A percentile compares a stretch with the other conserved stretches of the same genome.
Evolutionary conservation across 1,139 yeast genomes (phyloP).

Genomic region (Geotrichum aggregatum): DNA sequence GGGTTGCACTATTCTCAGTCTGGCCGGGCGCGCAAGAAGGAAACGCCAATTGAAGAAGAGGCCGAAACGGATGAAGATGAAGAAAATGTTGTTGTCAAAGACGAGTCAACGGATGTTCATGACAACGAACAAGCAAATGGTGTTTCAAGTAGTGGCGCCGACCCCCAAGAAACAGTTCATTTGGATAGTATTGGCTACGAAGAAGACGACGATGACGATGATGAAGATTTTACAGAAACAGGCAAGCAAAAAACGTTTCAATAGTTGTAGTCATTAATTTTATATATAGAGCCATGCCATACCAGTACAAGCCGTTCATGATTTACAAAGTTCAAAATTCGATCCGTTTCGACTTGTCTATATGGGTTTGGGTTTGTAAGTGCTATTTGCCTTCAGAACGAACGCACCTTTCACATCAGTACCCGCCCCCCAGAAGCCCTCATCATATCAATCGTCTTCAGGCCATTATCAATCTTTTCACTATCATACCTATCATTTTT

Average conservation of each 20-base stretch:
- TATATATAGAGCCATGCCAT: too few relatives aligned
- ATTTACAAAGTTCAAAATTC: too few relatives aligned
- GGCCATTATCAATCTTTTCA: not conserved
- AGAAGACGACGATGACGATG: conserved; percentile 23
- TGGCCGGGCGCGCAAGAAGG: conserved; percentile 7
- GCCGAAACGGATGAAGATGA: conserved; percentile 19
- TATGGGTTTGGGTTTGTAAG: too few relatives aligned
- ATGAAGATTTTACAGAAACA: conserved; percentile 5
- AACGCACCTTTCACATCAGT: too few relatives aligned
- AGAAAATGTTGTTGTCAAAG: conserved; percentile 23
- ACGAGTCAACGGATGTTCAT: too few relatives aligned
- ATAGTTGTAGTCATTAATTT: too few relatives aligned
- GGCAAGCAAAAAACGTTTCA: not conserved
- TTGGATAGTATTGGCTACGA: not conserved
- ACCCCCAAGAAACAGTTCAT: not conserved
- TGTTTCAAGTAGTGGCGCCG: not conserved
- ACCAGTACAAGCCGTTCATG: too few relatives aligned
- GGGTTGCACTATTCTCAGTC: conserved; percentile 11
- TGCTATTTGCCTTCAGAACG: too few relatives aligned
- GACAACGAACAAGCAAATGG: not conserved
- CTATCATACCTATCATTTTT: not conserved
- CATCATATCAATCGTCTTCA: not conserved
- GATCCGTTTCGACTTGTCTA: too few relatives aligned
- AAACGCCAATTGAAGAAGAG: conserved; percentile 13
- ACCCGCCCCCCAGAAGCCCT: too few relatives aligned